Evolutionary conservation across 1,284 basidiomycete species (phyloP).

Genomic region (Ustilago hordei): DNA sequence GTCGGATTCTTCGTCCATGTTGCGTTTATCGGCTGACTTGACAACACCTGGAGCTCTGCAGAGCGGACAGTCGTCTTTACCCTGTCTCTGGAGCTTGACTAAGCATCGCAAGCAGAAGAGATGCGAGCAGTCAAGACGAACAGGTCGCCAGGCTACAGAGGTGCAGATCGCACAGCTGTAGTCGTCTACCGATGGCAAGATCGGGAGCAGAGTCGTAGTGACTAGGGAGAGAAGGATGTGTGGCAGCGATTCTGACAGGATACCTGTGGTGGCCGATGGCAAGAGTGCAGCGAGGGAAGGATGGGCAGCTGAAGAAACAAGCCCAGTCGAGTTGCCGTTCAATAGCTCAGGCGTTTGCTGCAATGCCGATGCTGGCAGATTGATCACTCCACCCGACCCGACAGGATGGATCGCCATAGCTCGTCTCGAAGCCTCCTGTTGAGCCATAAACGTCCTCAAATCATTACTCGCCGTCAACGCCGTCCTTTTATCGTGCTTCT

Average conservation of each 20-base stretch:
- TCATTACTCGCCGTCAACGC: conserved; percentile 71
- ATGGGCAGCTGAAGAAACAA: conserved; percentile 51
- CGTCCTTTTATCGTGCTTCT: conserved; percentile 93
- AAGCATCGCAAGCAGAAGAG: conserved; percentile 91
- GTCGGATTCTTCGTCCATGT: conserved; percentile 83
- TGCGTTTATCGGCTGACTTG: conserved; percentile 60
- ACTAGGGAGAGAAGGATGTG: conserved; percentile 86
- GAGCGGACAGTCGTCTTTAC: conserved; percentile 84
- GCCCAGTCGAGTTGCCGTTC: conserved; percentile 26
- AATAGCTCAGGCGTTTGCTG: conserved; percentile 16
- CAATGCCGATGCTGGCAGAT: conserved; percentile 35
- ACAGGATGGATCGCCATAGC: conserved; percentile 41
- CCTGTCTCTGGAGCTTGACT: conserved; percentile 91
- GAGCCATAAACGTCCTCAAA: conserved; percentile 57
- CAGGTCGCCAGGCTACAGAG: conserved; percentile 71
- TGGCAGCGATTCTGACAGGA: conserved; percentile 73
- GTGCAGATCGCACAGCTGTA: conserved; percentile 73
- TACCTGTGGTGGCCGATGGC: conserved; percentile 58
- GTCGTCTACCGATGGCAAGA: conserved; percentile 84
- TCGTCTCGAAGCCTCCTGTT: conserved; percentile 52
- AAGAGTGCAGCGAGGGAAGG: conserved; percentile 60
- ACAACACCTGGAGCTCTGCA: conserved; percentile 72
- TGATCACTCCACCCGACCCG: conserved; percentile 42
- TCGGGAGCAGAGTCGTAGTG: conserved; percentile 83
- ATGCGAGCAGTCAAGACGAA: conserved; percentile 85